Evolutionary conservation across 495 filamentous ascomycete genomes (phyloP).

Genomic region (Elaphomyces granulatus): DNA sequence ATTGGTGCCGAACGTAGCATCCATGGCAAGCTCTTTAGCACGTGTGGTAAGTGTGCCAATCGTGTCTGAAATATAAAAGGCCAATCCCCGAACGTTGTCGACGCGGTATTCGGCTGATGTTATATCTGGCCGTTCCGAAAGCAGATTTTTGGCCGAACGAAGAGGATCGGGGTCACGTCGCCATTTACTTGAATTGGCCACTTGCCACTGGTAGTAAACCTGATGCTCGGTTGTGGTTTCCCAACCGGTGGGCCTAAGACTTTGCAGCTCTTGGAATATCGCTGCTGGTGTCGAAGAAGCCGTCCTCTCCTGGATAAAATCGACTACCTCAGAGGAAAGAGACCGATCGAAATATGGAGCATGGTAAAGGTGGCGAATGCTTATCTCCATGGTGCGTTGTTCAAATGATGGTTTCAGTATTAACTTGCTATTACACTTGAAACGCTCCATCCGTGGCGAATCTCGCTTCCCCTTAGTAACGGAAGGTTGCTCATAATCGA

Average conservation of each 20-base stretch:
- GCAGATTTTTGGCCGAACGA: neutral
- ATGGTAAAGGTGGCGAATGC: constrained; percentile 2
- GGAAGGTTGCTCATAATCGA: too few relatives aligned
- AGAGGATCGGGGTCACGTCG: constrained; percentile 1
- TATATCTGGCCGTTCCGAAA: neutral
- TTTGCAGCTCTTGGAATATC: constrained; percentile 1
- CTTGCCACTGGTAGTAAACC: constrained; percentile 2
- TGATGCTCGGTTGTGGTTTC: neutral
- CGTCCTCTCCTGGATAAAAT: neutral
- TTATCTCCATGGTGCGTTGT: constrained; percentile 1
- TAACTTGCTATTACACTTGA: too few relatives aligned
- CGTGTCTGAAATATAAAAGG: neutral
- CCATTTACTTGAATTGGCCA: constrained; percentile 2
- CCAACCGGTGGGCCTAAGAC: constrained; percentile 1
- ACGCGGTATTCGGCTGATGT: neutral
- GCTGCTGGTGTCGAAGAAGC: constrained; percentile 1
- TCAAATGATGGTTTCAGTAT: constrained; percentile 2
- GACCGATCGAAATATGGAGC: constrained; percentile 2
- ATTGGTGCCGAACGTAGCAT: constrained; percentile 2
- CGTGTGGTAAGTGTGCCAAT: neutral
- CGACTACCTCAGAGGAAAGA: constrained; percentile 2
- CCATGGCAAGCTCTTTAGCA: constrained; percentile 2
- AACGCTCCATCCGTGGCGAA: too few relatives aligned
- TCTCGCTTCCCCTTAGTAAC: too few relatives aligned
- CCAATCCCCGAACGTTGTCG: constrained; percentile 1